Base-by-base conservation (phyloP, 225 moss, liverwort and hornwort genomes). In the Sphagnum tenellum region DNA sequence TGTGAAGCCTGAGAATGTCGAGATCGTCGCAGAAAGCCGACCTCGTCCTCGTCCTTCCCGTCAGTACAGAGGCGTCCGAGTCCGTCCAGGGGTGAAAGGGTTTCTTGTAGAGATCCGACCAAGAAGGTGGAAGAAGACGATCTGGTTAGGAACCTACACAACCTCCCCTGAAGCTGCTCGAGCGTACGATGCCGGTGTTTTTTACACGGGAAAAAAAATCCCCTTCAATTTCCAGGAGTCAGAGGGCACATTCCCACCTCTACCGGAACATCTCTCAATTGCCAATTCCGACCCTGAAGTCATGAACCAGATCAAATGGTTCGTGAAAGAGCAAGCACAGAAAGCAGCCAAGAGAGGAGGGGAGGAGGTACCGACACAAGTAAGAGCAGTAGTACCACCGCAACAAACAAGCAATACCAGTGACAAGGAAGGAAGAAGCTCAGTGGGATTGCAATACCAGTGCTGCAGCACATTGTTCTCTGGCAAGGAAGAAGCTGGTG, bases 51-150 rank as follows among this genome's bases (percentile, higher is more conserved):
- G 29, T 29, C 29, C 29, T 29, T 29, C 29, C 29, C 29, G 29
- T 29, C 29, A 29, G 29, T 29, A 29, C 29, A 29, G 0, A 0
- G 61, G 61, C 45, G 47, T 61, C n/a, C 61, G 61, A 46, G 61
- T 5, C 3, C 61, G 61, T 11, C 61, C 61, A 61, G 46, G 61
- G 47, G 47, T 61, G 3, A 61, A 61, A 11, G 61, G 61, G 46
- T 61, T 7, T 47, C 47, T 47, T 45, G 61, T 47, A n/a, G 61
- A 61, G 44, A 61, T 61, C 9, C 61, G 61, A 47, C 61, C 61
- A 45, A 45, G 44, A 46, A 45, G 47, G 61, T 61, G 61, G 61
- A 61, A 61, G 61, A 61, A 48, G 47, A 48, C 47, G 9, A 61
- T 61, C 45, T 61, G 61, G 61, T 47, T 61, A 5, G 61, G 61